phyloP scores from a whole-genome alignment of 768 basidiomycete genomes.

The Sporobolomyces phaffii region DNA sequence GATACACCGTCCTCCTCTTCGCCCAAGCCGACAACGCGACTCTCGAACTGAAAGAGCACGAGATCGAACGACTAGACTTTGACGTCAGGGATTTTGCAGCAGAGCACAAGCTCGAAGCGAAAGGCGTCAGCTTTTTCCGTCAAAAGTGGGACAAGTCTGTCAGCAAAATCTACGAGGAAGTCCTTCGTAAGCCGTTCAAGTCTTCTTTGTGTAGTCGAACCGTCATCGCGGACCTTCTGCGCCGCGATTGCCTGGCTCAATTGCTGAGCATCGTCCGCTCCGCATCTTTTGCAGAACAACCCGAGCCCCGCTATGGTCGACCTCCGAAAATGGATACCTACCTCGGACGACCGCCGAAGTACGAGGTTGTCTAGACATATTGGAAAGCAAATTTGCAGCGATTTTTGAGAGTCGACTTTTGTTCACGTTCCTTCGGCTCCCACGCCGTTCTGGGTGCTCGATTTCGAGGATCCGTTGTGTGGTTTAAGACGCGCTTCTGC shows the following conservation, averaged over 20 bases:
- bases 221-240: too few relatives aligned
- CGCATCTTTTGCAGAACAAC: too few relatives aligned
- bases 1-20: conserved; percentile 71
- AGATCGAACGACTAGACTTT: conserved; percentile 48
- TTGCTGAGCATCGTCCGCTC: too few relatives aligned
- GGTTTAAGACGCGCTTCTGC: too few relatives aligned
- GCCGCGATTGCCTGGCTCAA: too few relatives aligned
- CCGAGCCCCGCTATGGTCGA: conserved; percentile 59
- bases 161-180: conserved; percentile 59
- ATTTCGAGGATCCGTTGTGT: too few relatives aligned
- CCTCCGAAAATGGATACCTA: conserved; percentile 56
- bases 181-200: conserved; percentile 57
- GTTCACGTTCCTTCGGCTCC: too few relatives aligned
- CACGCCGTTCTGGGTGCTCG: too few relatives aligned
- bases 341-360: conserved; percentile 40
- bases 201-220: background rate
- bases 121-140: conserved; percentile 78
- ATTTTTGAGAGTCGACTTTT: too few relatives aligned
- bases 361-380: conserved; percentile 4
- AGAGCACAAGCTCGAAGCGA: conserved; percentile 55
- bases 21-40: conserved; percentile 53
- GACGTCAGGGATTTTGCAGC: conserved; percentile 60
- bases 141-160: conserved; percentile 58
- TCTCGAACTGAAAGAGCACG: background rate
- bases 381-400: background rate